Base-by-base conservation (phyloP, 2,329 filamentous ascomycete species). In the Dothidotthia symphoricarpi region DNA sequence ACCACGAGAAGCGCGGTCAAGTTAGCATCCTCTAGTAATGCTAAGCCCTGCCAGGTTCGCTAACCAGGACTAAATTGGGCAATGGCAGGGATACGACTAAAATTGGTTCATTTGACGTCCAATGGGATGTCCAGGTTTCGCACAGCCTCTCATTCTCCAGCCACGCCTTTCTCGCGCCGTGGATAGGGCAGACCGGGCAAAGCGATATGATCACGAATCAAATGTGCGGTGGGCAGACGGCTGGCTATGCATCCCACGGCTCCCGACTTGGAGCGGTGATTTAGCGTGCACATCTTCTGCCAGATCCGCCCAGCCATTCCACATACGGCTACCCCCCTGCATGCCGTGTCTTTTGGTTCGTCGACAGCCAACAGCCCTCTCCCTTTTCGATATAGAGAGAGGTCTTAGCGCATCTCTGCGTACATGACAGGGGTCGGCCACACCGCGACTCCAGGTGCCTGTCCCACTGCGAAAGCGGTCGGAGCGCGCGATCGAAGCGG, bases 401-500 rank as follows among this genome's bases (percentile, higher is more conserved):
- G 41, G 34, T 34, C 43, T 45, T 52, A 42, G 45, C 43, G 47
- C 47, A 49, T 34, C 43, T 45, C 51, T 41, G 45, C 43, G 47
- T 47, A 49, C 49, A 44, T 39, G 29, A 40, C 47, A 47, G 55
- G 49, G 55, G 48, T 56, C 52, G 51, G 53, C 38, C 54, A 62
- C 64, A 66, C 61, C 64, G 62, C 63, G 55, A 56, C 52, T 55
- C 55, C 46, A 45, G 41, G 42, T 40, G 34, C 47, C 49, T 46
- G 53, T 59, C 55, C 58, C 51, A 61, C 58, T 53, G 50, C 46
- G 43, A 43, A 45, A 22, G 53, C 49, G 49, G 51, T 57, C 63
- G 64, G 64, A 42, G 64, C 61, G 61, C 61, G 64, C 64, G 62
- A 67, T 62, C 49, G 44, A 57, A 59, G 61, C 59, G 59, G 63